Evolutionary conservation across 139 green algal species (phyloP).

Genomic region (Tetratostichococcus sp.): DNA sequence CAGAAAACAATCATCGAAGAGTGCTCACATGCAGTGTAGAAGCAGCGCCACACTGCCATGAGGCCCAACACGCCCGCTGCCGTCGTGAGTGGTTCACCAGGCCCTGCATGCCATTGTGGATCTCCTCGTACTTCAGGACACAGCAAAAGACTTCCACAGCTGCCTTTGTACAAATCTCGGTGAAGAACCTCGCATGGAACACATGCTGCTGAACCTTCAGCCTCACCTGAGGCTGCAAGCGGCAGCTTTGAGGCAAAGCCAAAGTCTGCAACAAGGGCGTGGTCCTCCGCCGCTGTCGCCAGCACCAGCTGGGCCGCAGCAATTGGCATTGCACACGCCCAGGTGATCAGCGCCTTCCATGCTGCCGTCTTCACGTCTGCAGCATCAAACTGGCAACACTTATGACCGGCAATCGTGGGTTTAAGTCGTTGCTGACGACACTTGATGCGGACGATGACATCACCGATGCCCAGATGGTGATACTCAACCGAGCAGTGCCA

Average conservation of each 20-base stretch:
- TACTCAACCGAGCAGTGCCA: no score
- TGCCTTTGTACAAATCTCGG: no score
- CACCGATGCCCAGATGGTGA: no score
- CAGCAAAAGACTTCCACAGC: no score
- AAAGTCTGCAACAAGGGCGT: constrained; percentile 33
- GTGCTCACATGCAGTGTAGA: constrained; percentile 47
- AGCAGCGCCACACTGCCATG: constrained; percentile 63
- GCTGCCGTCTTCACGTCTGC: not conserved
- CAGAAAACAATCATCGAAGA: no score
- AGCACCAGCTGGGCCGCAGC: constrained; percentile 70
- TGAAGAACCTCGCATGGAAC: no score
- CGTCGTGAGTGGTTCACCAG: constrained; percentile 60
- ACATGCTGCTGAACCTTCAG: no score
- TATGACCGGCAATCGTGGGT: no score
- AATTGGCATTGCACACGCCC: constrained; percentile 44
- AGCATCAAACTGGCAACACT: no score
- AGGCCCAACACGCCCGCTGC: constrained; percentile 62
- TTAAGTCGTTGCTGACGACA: no score
- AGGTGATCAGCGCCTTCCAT: constrained; percentile 46
- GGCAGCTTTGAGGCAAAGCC: constrained; percentile 50
- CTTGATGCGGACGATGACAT: no score
- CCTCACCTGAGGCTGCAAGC: constrained; percentile 49
- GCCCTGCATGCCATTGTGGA: not conserved
- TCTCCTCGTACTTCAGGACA: no score
- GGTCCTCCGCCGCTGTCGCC: constrained; percentile 57